These are phyloP conservation scores for Coniferiporia weirii DNA, from an alignment of 1,284 basidiomycete genomes.

Conservation along the genomic window DNA sequence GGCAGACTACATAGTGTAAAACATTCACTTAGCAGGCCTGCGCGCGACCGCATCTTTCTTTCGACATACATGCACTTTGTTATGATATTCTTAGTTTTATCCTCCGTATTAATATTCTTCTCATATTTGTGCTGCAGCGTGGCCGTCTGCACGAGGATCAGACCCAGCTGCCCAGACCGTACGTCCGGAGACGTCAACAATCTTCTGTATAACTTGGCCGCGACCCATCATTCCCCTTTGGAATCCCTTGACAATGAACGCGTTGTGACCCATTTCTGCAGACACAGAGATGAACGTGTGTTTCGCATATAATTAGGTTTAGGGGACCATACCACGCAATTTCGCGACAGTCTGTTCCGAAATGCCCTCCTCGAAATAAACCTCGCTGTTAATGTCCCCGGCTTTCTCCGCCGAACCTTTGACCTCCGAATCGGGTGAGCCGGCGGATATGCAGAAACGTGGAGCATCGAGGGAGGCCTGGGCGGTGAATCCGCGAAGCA, in stretches of 20 bases:
- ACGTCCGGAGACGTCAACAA: conserved; percentile 57
- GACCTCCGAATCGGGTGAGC: conserved; percentile 61
- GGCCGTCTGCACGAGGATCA: conserved; percentile 83
- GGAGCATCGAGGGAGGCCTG: conserved; percentile 90
- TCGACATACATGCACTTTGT: too few relatives aligned
- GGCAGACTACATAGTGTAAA: too few relatives aligned
- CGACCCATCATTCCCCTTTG: conserved; percentile 75
- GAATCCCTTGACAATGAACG: conserved; percentile 57
- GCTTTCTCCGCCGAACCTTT: conserved; percentile 40
- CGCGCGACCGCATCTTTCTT: too few relatives aligned
- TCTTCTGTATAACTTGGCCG: conserved; percentile 87
- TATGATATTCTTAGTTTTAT: background rate
- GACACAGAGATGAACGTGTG: background rate
- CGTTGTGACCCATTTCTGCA: conserved; percentile 83
- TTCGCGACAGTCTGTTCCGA: conserved; percentile 51
- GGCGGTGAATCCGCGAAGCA: conserved; percentile 78
- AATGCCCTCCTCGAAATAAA: conserved; percentile 87
- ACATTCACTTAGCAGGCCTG: too few relatives aligned
- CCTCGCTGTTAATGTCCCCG: conserved; percentile 72
- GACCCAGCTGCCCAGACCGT: conserved; percentile 86
- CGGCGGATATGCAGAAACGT: conserved; percentile 91
- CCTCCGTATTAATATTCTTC: background rate
- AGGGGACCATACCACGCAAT: conserved; percentile 48
- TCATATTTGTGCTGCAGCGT: conserved; percentile 84
- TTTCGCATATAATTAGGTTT: background rate